Conservation (phyloP, 768 basidiomycete genomes). For the Pleurotus citrinopileatus region DNA sequence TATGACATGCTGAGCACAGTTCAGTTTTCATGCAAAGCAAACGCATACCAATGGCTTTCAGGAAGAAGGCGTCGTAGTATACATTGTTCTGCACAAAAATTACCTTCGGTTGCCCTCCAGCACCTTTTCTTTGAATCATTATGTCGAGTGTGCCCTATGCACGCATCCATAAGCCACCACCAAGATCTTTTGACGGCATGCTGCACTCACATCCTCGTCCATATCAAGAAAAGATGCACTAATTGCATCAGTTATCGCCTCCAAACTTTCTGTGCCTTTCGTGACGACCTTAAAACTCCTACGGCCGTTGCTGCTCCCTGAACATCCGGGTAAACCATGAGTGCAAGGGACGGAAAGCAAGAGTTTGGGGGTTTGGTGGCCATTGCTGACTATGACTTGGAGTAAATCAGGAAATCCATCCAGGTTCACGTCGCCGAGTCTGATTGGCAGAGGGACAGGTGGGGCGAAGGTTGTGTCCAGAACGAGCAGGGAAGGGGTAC, state of each 20-base stretch:
- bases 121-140: constrained; percentile 82
- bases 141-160: constrained; percentile 84
- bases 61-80: constrained; percentile 98
- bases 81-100: constrained; percentile 95
- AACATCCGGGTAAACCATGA: constrained; percentile 56
- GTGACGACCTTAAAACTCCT: constrained; percentile 62
- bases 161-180: not conserved
- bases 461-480: constrained; percentile 65
- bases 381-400: constrained; percentile 41
- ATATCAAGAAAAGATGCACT: constrained; percentile 83
- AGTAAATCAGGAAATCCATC: constrained; percentile 94
- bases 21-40: not conserved
- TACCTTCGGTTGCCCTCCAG: constrained; percentile 56
- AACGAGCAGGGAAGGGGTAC: constrained; percentile 59
- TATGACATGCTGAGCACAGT: constrained; percentile 25
- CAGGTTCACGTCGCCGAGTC: constrained; percentile 85
- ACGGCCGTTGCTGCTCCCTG: constrained; percentile 41
- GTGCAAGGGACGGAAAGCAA: constrained; percentile 63
- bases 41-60: constrained; percentile 90
- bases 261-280: constrained; percentile 59
- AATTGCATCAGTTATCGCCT: constrained; percentile 72
- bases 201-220: constrained; percentile 84
- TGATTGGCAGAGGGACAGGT: constrained; percentile 70
- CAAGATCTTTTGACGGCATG: not conserved
- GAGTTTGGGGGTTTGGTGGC: constrained; percentile 54